phyloP scores from a whole-genome alignment of 495 filamentous ascomycete species.

The Neurospora pannonica region DNA sequence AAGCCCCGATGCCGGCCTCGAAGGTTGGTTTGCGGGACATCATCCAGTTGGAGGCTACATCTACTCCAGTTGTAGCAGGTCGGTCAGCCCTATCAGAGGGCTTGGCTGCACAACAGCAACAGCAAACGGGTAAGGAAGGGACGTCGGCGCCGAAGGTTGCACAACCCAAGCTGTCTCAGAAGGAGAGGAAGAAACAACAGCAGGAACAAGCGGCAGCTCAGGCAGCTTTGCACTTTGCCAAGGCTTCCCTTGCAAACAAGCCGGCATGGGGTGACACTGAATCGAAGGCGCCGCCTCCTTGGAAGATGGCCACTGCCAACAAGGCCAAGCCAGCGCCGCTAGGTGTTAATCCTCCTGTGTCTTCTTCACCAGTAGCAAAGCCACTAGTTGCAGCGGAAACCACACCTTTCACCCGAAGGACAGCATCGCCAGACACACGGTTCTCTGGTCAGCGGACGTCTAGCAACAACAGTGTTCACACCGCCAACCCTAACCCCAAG shows the following conservation, averaged over 20 bases:
- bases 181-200: constrained; percentile 77
- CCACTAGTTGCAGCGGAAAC: constrained; percentile 26
- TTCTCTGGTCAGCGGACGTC: constrained; percentile 39
- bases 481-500: background rate
- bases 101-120: constrained; percentile 37
- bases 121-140: constrained; percentile 30
- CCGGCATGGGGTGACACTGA: constrained; percentile 16
- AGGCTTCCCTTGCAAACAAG: constrained; percentile 13
- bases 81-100: constrained; percentile 68
- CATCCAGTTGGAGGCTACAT: constrained; percentile 61
- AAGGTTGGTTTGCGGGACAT: constrained; percentile 79
- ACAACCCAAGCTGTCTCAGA: constrained; percentile 65
- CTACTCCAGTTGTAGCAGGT: constrained; percentile 1
- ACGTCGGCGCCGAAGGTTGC: constrained; percentile 16
- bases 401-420: constrained; percentile 26
- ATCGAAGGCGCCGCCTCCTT: constrained; percentile 50
- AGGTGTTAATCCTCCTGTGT: constrained; percentile 30
- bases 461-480: constrained; percentile 4
- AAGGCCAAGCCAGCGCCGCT: constrained; percentile 17
- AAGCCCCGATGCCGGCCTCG: constrained; percentile 40
- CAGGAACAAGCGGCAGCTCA: constrained; percentile 48
- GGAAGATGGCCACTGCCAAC: constrained; percentile 49
- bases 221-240: constrained; percentile 14
- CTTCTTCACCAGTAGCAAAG: constrained; percentile 34
- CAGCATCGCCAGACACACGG: constrained; percentile 47